Evolutionary conservation across 2,329 filamentous ascomycete species (phyloP).

Genomic region (Diaporthe batatas): DNA sequence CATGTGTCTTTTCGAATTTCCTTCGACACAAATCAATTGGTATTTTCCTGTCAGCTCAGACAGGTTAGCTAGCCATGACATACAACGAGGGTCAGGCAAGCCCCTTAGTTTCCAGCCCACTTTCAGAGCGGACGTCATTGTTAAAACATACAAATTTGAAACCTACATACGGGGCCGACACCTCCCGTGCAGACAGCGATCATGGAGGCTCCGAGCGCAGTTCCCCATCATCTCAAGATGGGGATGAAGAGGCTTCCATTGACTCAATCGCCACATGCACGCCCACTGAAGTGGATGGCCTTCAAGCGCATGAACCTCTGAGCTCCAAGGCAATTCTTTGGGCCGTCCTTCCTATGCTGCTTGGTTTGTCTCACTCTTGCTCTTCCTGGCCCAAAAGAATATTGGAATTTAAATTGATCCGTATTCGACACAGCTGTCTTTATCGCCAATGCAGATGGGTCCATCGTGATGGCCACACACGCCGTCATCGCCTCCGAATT

Average conservation of each 20-base stretch:
- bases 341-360: slow-evolving; percentile 46
- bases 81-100: background rate
- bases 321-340: slow-evolving; percentile 41
- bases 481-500: slow-evolving; percentile 73
- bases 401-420: background rate
- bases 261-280: background rate
- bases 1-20: background rate
- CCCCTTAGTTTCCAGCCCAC: background rate
- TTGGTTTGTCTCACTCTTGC: slow-evolving; percentile 43
- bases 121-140: slow-evolving; percentile 34
- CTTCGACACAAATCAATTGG: background rate
- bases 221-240: background rate
- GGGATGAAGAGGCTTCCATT: slow-evolving; percentile 39
- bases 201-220: slow-evolving; percentile 7
- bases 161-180: slow-evolving; percentile 12
- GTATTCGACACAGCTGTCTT: slow-evolving; percentile 66
- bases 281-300: background rate
- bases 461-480: slow-evolving; percentile 76
- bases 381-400: background rate
- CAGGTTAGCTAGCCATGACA: slow-evolving; percentile 21
- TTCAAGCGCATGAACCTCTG: background rate
- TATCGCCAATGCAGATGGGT: slow-evolving; percentile 73
- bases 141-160: slow-evolving; percentile 15
- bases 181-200: slow-evolving; percentile 2
- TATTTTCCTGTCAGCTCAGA: background rate